These are phyloP conservation scores for Naganishia onofrii DNA, from an alignment of 768 basidiomycete species.

Conservation along the genomic window DNA sequence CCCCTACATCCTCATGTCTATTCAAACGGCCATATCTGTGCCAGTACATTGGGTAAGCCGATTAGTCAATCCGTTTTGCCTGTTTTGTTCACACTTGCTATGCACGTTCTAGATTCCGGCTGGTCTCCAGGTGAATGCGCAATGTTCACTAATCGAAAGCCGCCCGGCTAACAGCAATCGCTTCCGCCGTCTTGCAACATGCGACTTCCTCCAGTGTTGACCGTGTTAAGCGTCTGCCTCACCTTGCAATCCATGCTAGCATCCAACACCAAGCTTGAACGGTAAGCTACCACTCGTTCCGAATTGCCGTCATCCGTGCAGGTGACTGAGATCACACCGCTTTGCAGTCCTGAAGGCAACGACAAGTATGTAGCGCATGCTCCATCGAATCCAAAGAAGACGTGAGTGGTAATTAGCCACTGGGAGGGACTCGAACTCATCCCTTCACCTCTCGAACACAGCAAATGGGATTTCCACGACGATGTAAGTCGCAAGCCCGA, in stretches of 20 bases:
- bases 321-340: not conserved
- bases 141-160: not conserved
- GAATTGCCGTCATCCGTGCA: not conserved
- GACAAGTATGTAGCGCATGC: slow-evolving; percentile 51
- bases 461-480: slow-evolving; percentile 50
- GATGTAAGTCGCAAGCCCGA: slow-evolving; percentile 45
- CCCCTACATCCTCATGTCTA: slow-evolving; percentile 47
- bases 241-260: slow-evolving; percentile 54
- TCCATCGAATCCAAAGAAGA: slow-evolving; percentile 51
- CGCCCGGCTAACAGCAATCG: not conserved
- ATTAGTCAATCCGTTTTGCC: not conserved
- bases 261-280: slow-evolving; percentile 50
- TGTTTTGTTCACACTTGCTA: not conserved
- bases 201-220: slow-evolving; percentile 42
- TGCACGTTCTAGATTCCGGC: slow-evolving; percentile 38
- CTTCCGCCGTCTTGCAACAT: too few relatives aligned
- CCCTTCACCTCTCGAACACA: not conserved
- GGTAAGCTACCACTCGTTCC: slow-evolving; percentile 34
- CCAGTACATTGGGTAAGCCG: slow-evolving; percentile 43
- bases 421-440: too few relatives aligned
- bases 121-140: slow-evolving; percentile 42
- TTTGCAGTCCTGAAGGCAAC: slow-evolving; percentile 48
- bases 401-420: slow-evolving; percentile 17
- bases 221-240: slow-evolving; percentile 49
- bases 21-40: slow-evolving; percentile 46